phyloP scores from a whole-genome alignment of 2,329 filamentous ascomycete genomes.

The Xylariomycetidae sp. region DNA sequence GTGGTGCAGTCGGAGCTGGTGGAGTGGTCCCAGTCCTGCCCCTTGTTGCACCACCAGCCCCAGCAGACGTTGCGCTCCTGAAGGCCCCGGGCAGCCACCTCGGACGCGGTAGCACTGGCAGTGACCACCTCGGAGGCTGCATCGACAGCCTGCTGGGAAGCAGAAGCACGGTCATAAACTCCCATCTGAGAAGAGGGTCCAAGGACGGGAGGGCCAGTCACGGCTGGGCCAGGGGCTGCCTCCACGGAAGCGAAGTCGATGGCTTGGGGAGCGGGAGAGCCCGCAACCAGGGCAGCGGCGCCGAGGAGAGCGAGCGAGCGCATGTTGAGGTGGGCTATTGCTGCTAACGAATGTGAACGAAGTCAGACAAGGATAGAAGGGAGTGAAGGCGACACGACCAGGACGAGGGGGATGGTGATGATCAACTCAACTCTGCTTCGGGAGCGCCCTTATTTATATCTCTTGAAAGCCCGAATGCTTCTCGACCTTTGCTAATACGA shows the following conservation, averaged over 20 bases:
- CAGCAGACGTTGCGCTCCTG: neutral
- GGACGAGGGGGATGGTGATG: too few relatives aligned
- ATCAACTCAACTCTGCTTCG: too few relatives aligned
- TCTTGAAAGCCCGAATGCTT: too few relatives aligned
- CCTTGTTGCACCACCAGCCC: neutral
- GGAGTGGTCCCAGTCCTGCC: neutral
- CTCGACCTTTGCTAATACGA: too few relatives aligned
- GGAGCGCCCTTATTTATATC: too few relatives aligned
- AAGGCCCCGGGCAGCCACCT: neutral
- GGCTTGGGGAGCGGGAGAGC: neutral
- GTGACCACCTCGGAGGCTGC: neutral
- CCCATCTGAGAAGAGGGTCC: neutral
- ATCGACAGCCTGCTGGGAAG: neutral
- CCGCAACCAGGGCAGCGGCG: slow-evolving; percentile 3
- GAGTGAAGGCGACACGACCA: too few relatives aligned
- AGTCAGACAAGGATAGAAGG: too few relatives aligned
- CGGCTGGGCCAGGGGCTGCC: neutral
- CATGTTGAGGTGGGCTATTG: too few relatives aligned
- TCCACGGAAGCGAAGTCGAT: slow-evolving; percentile 1
- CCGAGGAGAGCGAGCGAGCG: slow-evolving; percentile 2
- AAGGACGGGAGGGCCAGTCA: neutral
- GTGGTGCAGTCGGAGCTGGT: neutral
- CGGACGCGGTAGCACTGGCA: neutral
- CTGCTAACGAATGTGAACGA: too few relatives aligned
- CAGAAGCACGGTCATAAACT: slow-evolving; percentile 1